phyloP scores from a whole-genome alignment of 1,284 basidiomycete species.

The Cryptococcus jaspeensis region DNA sequence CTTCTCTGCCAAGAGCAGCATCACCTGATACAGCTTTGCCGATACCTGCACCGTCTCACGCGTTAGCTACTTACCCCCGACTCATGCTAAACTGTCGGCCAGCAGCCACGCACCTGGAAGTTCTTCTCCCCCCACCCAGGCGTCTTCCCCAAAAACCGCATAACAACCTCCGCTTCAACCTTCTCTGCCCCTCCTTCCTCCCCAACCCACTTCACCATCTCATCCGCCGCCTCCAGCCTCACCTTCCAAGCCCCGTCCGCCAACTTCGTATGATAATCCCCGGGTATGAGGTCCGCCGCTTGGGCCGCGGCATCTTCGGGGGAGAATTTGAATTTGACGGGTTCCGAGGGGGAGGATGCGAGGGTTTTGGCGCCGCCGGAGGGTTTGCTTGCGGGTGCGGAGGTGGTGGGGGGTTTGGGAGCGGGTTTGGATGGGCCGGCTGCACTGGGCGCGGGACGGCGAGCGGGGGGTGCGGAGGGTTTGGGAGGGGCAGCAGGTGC shows the following conservation, averaged over 20 bases:
- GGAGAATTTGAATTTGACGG: constrained; percentile 86
- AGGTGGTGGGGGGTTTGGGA: no score
- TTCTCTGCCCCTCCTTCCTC: constrained; percentile 59
- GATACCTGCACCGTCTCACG: constrained; percentile 65
- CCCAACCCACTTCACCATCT: constrained; percentile 81
- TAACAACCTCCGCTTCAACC: constrained; percentile 83
- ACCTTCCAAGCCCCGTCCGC: constrained; percentile 91
- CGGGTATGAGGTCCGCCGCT: constrained; percentile 72
- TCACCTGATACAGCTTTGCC: constrained; percentile 75
- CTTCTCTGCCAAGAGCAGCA: constrained; percentile 70
- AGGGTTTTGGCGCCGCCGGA: constrained; percentile 58
- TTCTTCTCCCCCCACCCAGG: constrained; percentile 97
- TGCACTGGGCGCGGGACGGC: constrained; percentile 26
- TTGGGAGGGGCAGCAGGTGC: constrained; percentile 22
- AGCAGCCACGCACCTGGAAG: constrained; percentile 71
- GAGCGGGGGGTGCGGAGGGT: constrained; percentile 19
- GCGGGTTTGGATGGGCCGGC: constrained; percentile 40
- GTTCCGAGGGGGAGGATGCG: constrained; percentile 61
- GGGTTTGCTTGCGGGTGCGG: constrained; percentile 50
- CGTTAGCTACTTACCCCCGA: background rate
- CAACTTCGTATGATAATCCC: constrained; percentile 68
- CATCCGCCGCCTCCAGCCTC: constrained; percentile 80
- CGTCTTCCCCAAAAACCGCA: constrained; percentile 87
- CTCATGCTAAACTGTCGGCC: background rate
- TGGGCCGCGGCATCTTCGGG: constrained; percentile 88